Percentiles rank a stretch among this genome's conserved stretches.
Conservation (phyloP, 768 basidiomycete genomes). For the Macrolepiota dolichaula region DNA sequence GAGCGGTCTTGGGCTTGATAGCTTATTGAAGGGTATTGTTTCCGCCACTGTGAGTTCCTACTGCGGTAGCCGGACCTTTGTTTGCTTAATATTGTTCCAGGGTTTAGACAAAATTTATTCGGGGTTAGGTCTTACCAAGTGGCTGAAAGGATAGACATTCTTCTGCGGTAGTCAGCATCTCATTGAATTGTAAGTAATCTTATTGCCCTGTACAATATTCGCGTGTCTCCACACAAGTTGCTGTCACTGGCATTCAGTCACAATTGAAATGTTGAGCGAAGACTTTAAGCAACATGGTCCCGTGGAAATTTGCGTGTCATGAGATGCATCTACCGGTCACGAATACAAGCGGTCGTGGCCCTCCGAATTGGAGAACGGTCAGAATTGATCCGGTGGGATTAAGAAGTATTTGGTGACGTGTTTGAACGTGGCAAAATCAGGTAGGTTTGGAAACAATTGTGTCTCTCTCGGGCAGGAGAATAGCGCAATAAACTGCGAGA, state of each 20-base stretch:
- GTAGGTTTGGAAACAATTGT: background rate
- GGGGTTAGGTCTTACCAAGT: constrained; percentile 29
- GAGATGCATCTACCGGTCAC: background rate
- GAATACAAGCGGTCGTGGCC: background rate
- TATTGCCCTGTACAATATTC: too few relatives aligned
- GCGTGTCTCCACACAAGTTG: too few relatives aligned
- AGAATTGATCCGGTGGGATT: background rate
- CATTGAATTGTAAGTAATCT: too few relatives aligned
- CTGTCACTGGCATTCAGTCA: too few relatives aligned
- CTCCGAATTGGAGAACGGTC: background rate
- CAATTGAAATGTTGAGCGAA: background rate
- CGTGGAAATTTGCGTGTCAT: background rate
- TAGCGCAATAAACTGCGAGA: background rate
- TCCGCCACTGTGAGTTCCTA: constrained; percentile 23
- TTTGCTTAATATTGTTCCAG: too few relatives aligned
- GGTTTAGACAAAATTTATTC: constrained; percentile 32
- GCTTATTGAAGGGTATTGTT: constrained; percentile 29
- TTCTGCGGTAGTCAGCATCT: background rate
- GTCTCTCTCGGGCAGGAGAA: background rate
- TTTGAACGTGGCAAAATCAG: background rate
- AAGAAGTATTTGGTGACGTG: constrained; percentile 1
- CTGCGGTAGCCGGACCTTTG: too few relatives aligned
- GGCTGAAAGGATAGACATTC: constrained; percentile 16
- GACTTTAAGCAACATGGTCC: background rate
- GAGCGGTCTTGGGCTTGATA: constrained; percentile 29